Percentiles rank a stretch among this genome's conserved stretches.
Conservation (phyloP, 2,329 filamentous ascomycete species). For the Dichotomopilus funicola region DNA sequence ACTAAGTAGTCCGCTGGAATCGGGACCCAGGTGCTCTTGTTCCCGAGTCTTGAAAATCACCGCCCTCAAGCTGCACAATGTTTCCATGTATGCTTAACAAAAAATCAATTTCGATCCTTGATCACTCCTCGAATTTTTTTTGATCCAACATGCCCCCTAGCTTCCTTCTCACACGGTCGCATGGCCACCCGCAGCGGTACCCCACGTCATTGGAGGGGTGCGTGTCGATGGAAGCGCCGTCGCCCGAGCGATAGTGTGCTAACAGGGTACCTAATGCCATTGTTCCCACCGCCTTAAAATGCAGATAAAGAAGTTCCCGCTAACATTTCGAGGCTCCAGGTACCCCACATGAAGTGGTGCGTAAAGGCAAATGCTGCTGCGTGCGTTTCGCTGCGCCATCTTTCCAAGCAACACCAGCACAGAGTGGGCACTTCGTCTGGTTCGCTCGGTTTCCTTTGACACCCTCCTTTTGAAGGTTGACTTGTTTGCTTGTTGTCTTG, state of each 20-base stretch:
- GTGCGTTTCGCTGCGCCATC: slow-evolving; percentile 14
- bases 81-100: no score
- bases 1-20: no score
- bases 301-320: slow-evolving; percentile 1
- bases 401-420: slow-evolving; percentile 8
- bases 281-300: not conserved
- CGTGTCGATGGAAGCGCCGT: not conserved
- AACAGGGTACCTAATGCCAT: not conserved
- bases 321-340: slow-evolving; percentile 6
- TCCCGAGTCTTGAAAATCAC: no score
- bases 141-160: not conserved
- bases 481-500: not conserved
- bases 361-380: slow-evolving; percentile 5
- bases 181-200: slow-evolving; percentile 4
- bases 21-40: no score
- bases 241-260: not conserved
- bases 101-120: no score
- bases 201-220: slow-evolving; percentile 22
- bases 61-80: no score
- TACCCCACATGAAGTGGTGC: slow-evolving; percentile 3
- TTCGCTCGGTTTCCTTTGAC: slow-evolving; percentile 6
- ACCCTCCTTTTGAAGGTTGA: not conserved
- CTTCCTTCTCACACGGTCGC: not conserved
- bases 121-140: no score
- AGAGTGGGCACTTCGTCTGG: not conserved